Evolutionary conservation across 2,329 filamentous ascomycete genomes (phyloP), one percentile per base, ranked within the genome.

Genomic region (Pestalotiopsis sp.): DNA sequence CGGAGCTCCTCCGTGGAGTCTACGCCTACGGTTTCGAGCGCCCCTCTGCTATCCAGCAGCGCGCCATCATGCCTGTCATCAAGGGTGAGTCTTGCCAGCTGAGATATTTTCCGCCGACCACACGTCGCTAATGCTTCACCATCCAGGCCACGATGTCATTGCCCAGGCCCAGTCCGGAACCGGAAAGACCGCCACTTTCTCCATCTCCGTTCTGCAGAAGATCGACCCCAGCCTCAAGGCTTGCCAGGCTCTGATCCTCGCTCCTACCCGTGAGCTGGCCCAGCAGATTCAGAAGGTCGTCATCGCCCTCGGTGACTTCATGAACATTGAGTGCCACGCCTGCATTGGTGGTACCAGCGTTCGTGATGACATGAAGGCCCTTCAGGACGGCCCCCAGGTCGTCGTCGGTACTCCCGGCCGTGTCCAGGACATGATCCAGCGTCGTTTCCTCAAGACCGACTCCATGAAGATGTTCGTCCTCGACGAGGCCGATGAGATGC

Each of bases 1-100:
- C 94, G 73, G 96, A 99, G 88, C 92, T 99, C 80, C 94, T 99
- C 81, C 94, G 96, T 86, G 96, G 93, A 87, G 94, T 99, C 83
- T 99, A 98, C 84, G 96, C 96, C 82, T 99, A 99, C 84, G 96
- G 96, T 92, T 99, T 99, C 88, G 96, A 99, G 91, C 94, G 96
- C 76, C 96, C 96, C 72, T 99, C 96, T 86, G 95, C 96, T 82
- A 99, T 99, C 78, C 96, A 99, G 92, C 94, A 97, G 92, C 95
- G 97, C 81, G 96, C 96, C 78, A 99, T 99, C 85, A 97, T 98
- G 92, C 97, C 96, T 80, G 96, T 99, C 81, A 98, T 99, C 89
- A 98, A 98, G 91, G 94, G 93, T 96, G 86, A 82, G 91, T 62
- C 6, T 13, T 24, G 24, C 14, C 17, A 14, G 24, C 40, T 48